Evolutionary conservation across 257 asterid species (phyloP).

Genomic region (Anisodus acutangulus): DNA sequence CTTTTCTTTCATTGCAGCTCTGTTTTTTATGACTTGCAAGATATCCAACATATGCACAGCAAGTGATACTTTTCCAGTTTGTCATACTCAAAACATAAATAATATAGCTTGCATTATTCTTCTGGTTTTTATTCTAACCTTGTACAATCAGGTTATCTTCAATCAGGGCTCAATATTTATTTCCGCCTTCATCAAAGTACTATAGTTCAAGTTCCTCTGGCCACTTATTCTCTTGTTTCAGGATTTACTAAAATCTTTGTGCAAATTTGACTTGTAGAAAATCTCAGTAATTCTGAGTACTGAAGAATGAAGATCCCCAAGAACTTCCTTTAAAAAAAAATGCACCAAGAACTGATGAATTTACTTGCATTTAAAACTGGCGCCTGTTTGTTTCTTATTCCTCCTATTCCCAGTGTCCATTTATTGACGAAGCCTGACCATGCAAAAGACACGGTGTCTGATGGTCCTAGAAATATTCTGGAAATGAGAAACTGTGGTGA

Average conservation of each 20-base stretch:
- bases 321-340: background rate
- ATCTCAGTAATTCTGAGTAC: constrained; percentile 77
- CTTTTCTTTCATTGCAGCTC: background rate
- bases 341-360: constrained; percentile 75
- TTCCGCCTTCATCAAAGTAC: too few species aligned
- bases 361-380: constrained; percentile 76
- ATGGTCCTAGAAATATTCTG: constrained; percentile 30
- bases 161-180: too few species aligned
- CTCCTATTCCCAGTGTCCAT: constrained; percentile 52
- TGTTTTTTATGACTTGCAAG: background rate
- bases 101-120: background rate
- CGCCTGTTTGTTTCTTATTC: constrained; percentile 72
- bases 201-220: background rate
- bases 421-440: constrained; percentile 42
- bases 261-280: constrained; percentile 46
- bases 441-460: constrained; percentile 35
- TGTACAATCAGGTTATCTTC: background rate
- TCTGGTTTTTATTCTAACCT: background rate
- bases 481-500: constrained; percentile 41
- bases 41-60: too few species aligned
- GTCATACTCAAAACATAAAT: background rate
- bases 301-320: constrained; percentile 44
- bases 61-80: background rate
- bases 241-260: background rate
- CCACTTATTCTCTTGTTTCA: background rate